Percentiles rank a stretch among this genome's conserved stretches.
phyloP scores from a whole-genome alignment of 495 filamentous ascomycete species.

The Talaromyces adpressus region DNA sequence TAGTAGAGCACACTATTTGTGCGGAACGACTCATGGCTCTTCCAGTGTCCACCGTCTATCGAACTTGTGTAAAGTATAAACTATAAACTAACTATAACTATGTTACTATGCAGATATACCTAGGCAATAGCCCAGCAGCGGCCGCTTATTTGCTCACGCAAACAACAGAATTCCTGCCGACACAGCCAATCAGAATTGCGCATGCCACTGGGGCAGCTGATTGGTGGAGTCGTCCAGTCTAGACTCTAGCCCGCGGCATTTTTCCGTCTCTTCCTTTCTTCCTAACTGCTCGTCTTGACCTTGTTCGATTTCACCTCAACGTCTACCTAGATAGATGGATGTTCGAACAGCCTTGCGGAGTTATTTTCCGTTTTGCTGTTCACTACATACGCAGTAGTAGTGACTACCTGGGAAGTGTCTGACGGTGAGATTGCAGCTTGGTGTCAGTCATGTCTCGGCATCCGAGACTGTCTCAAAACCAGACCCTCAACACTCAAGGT shows the following conservation, averaged over 20 bases:
- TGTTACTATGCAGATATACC: background rate
- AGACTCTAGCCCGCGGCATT: background rate
- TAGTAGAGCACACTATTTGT: background rate
- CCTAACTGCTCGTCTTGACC: too few species aligned
- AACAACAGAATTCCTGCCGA: background rate
- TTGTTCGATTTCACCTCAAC: too few species aligned
- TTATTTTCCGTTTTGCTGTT: background rate
- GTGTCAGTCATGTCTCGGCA: background rate
- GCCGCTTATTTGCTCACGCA: background rate
- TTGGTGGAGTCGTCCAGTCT: background rate
- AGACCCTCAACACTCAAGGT: background rate
- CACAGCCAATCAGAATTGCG: background rate
- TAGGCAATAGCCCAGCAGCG: background rate
- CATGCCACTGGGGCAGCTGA: background rate
- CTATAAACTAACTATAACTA: background rate
- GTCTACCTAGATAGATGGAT: too few species aligned
- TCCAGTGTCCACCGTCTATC: background rate
- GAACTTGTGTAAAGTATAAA: background rate
- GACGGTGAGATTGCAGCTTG: too few species aligned
- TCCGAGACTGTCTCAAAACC: background rate
- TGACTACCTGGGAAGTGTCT: too few species aligned
- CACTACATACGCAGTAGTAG: too few species aligned
- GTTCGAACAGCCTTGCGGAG: background rate
- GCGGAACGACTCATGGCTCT: background rate
- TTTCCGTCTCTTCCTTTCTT: background rate